phyloP scores from a whole-genome alignment of 1,284 basidiomycete species.

The Tranzscheliella williamsii region DNA sequence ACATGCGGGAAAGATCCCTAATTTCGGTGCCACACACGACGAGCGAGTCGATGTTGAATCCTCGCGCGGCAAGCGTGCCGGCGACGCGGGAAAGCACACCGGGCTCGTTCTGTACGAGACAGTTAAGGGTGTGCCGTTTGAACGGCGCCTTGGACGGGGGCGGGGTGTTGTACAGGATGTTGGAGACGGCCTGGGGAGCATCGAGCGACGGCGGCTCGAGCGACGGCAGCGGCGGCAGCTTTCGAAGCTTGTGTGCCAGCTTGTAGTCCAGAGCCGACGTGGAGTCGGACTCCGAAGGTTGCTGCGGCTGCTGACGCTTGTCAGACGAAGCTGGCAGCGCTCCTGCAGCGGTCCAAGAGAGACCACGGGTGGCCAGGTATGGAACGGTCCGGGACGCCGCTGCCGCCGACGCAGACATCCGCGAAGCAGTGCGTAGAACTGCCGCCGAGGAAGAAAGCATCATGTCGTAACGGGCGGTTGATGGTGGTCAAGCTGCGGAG shows the following conservation, averaged over 20 bases:
- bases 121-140: slow-evolving; percentile 98
- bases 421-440: not conserved
- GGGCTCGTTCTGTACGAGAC: slow-evolving; percentile 98
- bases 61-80: slow-evolving; percentile 92
- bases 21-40: slow-evolving; percentile 99
- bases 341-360: not conserved
- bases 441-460: not conserved
- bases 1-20: slow-evolving; percentile 95
- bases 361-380: not conserved
- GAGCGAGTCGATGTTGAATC: slow-evolving; percentile 97
- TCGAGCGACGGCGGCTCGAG: slow-evolving; percentile 57
- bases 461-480: not conserved
- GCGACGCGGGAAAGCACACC: slow-evolving; percentile 97
- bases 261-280: slow-evolving; percentile 96
- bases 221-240: slow-evolving; percentile 58
- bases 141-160: slow-evolving; percentile 88
- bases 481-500: not conserved
- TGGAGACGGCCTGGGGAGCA: slow-evolving; percentile 59
- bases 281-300: slow-evolving; percentile 27
- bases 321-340: slow-evolving; percentile 24
- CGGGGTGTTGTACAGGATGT: slow-evolving; percentile 74
- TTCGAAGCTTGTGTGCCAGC: slow-evolving; percentile 66
- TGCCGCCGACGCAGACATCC: not conserved
- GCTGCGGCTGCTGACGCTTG: slow-evolving; percentile 17
- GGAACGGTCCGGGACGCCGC: not conserved